Conservation (phyloP, 208 protist species). For the Trypanosoma avium region DNA sequence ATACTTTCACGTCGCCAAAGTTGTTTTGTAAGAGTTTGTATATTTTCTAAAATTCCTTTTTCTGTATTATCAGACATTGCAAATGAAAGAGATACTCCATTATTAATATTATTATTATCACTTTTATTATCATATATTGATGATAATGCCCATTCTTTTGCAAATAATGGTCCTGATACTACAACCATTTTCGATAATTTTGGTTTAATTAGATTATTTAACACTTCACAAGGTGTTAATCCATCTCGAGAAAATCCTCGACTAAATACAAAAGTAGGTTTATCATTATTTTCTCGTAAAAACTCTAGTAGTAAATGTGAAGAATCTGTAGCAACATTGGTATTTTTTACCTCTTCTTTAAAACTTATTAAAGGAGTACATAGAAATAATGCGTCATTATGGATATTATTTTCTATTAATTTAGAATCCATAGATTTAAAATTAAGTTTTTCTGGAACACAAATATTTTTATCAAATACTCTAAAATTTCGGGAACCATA, state of each 20-base stretch:
- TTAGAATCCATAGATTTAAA: slow-evolving; percentile 21
- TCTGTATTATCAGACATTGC: slow-evolving; percentile 23
- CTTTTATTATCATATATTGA: not conserved
- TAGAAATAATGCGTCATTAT: slow-evolving; percentile 23
- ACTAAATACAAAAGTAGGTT: slow-evolving; percentile 22
- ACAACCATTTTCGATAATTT: slow-evolving; percentile 35
- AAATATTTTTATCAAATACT: slow-evolving; percentile 6
- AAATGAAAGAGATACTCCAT: slow-evolving; percentile 45
- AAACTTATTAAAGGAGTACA: slow-evolving; percentile 32
- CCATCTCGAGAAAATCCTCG: slow-evolving; percentile 25
- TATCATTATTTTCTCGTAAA: slow-evolving; percentile 17
- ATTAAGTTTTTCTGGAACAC: slow-evolving; percentile 15
- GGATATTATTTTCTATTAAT: slow-evolving; percentile 5
- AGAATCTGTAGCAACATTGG: not conserved
- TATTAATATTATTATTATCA: not conserved
- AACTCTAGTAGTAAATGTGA: not conserved
- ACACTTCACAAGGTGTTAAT: slow-evolving; percentile 15
- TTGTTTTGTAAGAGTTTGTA: slow-evolving; percentile 18
- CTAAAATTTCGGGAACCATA: slow-evolving; percentile 20
- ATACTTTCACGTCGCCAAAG: slow-evolving; percentile 70
- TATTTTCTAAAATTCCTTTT: slow-evolving; percentile 12
- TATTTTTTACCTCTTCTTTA: not conserved
- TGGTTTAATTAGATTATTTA: slow-evolving; percentile 1
- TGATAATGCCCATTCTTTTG: slow-evolving; percentile 80
- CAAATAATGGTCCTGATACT: slow-evolving; percentile 61